Base-by-base conservation (phyloP, 345 rosid species). In the Cardiospermum halicacabum region DNA sequence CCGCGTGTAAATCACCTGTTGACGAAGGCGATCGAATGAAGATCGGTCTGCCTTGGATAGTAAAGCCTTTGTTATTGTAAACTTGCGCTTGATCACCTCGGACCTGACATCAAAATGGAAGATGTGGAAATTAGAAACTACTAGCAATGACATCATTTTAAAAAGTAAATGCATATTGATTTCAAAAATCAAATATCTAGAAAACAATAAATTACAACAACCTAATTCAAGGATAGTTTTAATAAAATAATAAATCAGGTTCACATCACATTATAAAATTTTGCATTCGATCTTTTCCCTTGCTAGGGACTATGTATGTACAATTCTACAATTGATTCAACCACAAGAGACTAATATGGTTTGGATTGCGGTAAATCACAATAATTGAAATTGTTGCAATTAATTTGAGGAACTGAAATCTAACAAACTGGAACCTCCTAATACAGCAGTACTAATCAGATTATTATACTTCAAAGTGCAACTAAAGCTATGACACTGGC, bases 1-100 rank as follows among this genome's bases (percentile, higher is more conserved):
- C 69, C 50, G 48, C 69, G 53, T 43, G 56, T 25, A 55, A 67
- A 71, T 71, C 53, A 91, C 97, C 89, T 91, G 96, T 62, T 92
- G 94, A 49, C 80, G 83, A 68, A 87, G 67, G 61, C 98, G 85
- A 69, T 92, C 96, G 63, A 85, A 72, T 43, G 96, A 87, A 43
- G 96, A 92, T 67, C 92, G 80, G 67, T 92, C 92, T 48, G 98
- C 96, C 82, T 87, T 92, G 60, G 78, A 69, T 30, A 92, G 83
- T 64, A 92, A 76, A 64, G 92, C 96, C 77, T 81, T 92, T 67
- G 89, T 76, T 77, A 92, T 85, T 3, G 89, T 81, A 58, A 82
- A 89, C 77, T 74, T 92, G n/a, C 98, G 90, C 64, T 89, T 87
- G 58, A 87, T 79, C 53, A 79, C 82, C 84, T 84, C 88, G 0